These are phyloP conservation scores for Pontederia paniculata DNA, from an alignment of 176 grass and related monocot species.

Conservation along the genomic window DNA sequence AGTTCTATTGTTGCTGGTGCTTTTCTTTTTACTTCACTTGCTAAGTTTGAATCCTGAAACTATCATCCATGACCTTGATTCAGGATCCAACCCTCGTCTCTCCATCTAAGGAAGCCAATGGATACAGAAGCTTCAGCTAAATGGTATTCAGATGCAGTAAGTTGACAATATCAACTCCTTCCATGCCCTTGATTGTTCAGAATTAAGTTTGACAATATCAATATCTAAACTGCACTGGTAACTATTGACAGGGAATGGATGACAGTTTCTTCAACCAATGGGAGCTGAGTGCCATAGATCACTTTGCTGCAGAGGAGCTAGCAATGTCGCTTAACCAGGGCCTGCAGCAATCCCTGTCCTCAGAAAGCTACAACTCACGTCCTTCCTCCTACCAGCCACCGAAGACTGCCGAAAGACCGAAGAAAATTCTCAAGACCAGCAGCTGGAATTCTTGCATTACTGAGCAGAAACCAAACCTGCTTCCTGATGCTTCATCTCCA, in stretches of 20 bases:
- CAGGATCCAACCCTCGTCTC: no score
- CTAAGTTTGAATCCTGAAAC: no score
- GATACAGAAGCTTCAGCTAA: no score
- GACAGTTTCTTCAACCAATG: constrained; percentile 91
- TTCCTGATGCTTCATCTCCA: not conserved
- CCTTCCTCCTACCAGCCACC: not conserved
- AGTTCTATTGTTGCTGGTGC: no score
- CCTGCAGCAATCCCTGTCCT: constrained; percentile 22
- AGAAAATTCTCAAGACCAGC: constrained; percentile 14
- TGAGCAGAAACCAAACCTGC: not conserved
- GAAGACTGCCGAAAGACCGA: not conserved
- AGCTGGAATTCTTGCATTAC: constrained; percentile 20
- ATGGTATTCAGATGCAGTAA: no score
- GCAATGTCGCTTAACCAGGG: constrained; percentile 44
- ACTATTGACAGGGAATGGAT: constrained; percentile 44
- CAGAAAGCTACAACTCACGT: constrained; percentile 11
- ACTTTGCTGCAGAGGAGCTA: constrained; percentile 66
- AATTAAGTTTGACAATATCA: no score
- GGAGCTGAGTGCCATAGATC: constrained; percentile 54
- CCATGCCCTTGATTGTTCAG: no score
- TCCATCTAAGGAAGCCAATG: no score
- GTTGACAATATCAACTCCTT: no score
- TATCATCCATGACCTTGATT: no score
- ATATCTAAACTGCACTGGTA: no score
- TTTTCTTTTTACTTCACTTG: no score